Percentiles rank a stretch among this genome's conserved stretches.
Evolutionary conservation across 2,329 filamentous ascomycete genomes (phyloP).

Genomic region (Fusarium verrucosum): DNA sequence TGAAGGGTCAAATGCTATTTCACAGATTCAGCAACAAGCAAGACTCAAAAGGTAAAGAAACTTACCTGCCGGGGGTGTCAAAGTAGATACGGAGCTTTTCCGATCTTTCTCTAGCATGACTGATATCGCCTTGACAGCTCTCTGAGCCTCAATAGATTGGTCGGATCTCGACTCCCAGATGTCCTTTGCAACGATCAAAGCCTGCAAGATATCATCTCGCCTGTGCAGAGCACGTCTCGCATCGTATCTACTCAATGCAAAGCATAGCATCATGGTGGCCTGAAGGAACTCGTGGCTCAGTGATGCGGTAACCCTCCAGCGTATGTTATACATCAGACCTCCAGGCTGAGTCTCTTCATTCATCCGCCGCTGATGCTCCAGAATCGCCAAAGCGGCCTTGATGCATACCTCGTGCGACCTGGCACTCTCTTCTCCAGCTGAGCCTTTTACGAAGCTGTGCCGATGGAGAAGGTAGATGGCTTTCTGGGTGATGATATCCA

Average conservation of each 20-base stretch:
- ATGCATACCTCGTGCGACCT: slow-evolving; percentile 10
- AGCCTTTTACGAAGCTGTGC: slow-evolving; percentile 1
- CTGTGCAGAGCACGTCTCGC: not conserved
- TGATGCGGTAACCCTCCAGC: slow-evolving; percentile 30
- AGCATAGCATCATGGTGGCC: slow-evolving; percentile 34
- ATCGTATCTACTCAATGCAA: slow-evolving; percentile 14
- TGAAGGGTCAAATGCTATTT: not conserved
- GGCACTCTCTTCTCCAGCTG: not conserved
- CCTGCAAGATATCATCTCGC: slow-evolving; percentile 9
- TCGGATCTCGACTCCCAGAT: slow-evolving; percentile 6
- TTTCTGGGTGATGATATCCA: slow-evolving; percentile 13
- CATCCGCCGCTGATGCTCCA: slow-evolving; percentile 29
- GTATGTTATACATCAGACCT: slow-evolving; percentile 33
- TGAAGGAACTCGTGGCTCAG: slow-evolving; percentile 32
- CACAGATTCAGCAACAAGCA: not conserved
- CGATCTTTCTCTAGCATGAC: not conserved
- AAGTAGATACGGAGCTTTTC: not conserved
- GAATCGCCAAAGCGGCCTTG: slow-evolving; percentile 21
- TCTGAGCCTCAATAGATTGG: slow-evolving; percentile 7
- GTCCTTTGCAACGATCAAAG: not conserved
- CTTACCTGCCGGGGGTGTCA: not conserved
- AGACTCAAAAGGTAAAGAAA: not conserved
- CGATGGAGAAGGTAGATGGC: slow-evolving; percentile 13
- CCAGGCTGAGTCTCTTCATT: slow-evolving; percentile 27
- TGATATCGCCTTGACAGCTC: slow-evolving; percentile 7